Percentiles rank a stretch among this genome's conserved stretches.
Conservation (phyloP, 257 asterid genomes). For the Solanum okadae region DNA sequence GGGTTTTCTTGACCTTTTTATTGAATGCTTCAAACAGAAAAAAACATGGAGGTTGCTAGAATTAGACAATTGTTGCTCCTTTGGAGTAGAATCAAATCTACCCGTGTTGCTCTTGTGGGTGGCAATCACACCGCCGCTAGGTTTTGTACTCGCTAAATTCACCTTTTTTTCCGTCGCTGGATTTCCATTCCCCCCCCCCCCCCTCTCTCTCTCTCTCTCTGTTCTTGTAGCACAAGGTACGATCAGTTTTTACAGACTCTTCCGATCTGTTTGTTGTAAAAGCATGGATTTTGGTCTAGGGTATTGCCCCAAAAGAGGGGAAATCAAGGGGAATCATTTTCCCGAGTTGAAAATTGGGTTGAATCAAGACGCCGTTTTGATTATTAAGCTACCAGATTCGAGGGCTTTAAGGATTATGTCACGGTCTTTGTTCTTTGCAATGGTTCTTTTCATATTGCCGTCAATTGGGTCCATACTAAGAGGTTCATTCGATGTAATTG, state of each 20-base stretch:
- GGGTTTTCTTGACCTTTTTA: background rate
- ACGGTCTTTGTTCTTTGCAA: constrained; percentile 46
- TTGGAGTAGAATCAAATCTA: constrained; percentile 29
- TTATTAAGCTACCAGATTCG: constrained; percentile 47
- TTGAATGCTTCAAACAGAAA: background rate
- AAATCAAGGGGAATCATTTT: constrained; percentile 3
- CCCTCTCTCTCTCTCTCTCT: background rate
- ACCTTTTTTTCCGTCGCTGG: background rate
- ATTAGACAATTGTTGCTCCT: constrained; percentile 51
- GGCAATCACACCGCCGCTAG: constrained; percentile 84
- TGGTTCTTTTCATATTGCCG: constrained; percentile 31
- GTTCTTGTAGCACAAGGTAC: background rate
- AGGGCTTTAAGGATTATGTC: constrained; percentile 46
- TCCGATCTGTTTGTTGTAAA: background rate
- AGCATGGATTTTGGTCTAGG: constrained; percentile 26
- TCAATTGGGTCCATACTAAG: constrained; percentile 24
- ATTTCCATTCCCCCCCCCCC: background rate
- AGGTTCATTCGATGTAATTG: constrained; percentile 9
- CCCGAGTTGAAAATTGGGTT: constrained; percentile 16
- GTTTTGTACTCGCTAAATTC: constrained; percentile 64
- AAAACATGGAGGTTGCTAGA: constrained; percentile 59
- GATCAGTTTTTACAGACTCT: background rate
- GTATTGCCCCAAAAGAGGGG: constrained; percentile 2
- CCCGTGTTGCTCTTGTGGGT: constrained; percentile 66
- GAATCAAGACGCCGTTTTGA: constrained; percentile 31